Evolutionary conservation across 495 filamentous ascomycete genomes (phyloP).

Genomic region (Penicillium paxilli): DNA sequence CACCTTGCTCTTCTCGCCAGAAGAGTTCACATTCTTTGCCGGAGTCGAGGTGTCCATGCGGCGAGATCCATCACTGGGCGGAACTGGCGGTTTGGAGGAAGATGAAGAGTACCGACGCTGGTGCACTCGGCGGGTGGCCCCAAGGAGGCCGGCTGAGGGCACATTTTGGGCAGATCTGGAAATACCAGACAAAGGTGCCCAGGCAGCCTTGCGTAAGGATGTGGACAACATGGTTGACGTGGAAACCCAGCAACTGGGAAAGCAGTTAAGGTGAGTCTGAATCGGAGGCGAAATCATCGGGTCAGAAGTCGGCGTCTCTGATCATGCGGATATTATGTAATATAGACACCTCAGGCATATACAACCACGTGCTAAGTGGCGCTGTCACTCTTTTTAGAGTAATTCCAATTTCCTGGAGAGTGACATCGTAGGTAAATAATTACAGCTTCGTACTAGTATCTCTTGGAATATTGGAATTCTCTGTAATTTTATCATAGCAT

Average conservation of each 20-base stretch:
- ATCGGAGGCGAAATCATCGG: slow-evolving; percentile 46
- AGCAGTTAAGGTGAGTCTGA: slow-evolving; percentile 29
- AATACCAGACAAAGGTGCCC: slow-evolving; percentile 42
- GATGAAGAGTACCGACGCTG: slow-evolving; percentile 57
- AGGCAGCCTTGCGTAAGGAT: slow-evolving; percentile 49
- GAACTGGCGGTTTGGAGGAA: slow-evolving; percentile 49
- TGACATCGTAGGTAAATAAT: too few species aligned
- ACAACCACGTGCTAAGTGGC: not conserved
- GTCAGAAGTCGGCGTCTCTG: slow-evolving; percentile 34
- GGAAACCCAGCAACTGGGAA: slow-evolving; percentile 27
- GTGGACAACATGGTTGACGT: slow-evolving; percentile 48
- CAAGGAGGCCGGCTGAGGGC: slow-evolving; percentile 30
- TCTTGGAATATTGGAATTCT: too few species aligned
- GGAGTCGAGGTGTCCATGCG: slow-evolving; percentile 43
- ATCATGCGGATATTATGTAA: slow-evolving; percentile 46
- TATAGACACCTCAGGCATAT: slow-evolving; percentile 20
- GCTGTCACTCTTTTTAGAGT: not conserved
- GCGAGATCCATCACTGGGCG: slow-evolving; percentile 46
- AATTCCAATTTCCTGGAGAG: too few species aligned
- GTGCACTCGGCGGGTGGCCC: slow-evolving; percentile 40
- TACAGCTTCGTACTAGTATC: too few species aligned
- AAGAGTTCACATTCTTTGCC: slow-evolving; percentile 40
- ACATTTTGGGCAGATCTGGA: slow-evolving; percentile 31
- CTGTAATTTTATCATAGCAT: too few species aligned
- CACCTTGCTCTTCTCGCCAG: slow-evolving; percentile 39